A percentile compares a stretch with the other conserved stretches of the same genome.
Evolutionary conservation across 2,329 filamentous ascomycete genomes (phyloP).

Genomic region (Fusarium verrucosum): DNA sequence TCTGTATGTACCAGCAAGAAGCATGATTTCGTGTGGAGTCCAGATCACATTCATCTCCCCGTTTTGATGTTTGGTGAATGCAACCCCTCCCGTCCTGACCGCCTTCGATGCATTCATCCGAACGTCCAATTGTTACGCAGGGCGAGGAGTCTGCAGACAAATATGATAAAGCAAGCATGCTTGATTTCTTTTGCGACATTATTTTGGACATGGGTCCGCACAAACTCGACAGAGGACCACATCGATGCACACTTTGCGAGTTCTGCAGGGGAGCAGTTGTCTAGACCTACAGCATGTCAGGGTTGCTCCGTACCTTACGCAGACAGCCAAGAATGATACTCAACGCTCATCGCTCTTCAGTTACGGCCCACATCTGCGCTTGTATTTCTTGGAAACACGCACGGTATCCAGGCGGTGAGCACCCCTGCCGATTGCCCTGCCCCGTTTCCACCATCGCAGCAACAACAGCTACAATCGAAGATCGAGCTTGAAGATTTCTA

Average conservation of each 20-base stretch:
- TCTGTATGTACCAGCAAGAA: constrained; percentile 1
- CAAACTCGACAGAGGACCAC: constrained; percentile 33
- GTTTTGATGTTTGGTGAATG: constrained; percentile 31
- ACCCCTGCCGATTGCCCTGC: background rate
- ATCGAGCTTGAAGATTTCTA: constrained; percentile 2
- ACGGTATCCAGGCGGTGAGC: constrained; percentile 22
- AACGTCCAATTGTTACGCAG: constrained; percentile 37
- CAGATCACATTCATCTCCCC: constrained; percentile 14
- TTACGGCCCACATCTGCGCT: constrained; percentile 19
- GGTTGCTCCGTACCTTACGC: constrained; percentile 11
- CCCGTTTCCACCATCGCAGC: background rate
- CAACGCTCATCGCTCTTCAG: constrained; percentile 24
- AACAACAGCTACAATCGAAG: constrained; percentile 2
- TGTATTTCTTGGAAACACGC: constrained; percentile 17
- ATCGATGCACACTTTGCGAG: constrained; percentile 28
- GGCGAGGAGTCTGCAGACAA: constrained; percentile 36
- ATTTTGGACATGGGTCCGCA: constrained; percentile 37
- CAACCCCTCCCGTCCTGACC: constrained; percentile 40
- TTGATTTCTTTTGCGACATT: constrained; percentile 41
- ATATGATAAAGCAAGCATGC: constrained; percentile 36
- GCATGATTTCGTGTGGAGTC: constrained; percentile 15
- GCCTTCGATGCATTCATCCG: constrained; percentile 38
- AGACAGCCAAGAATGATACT: constrained; percentile 26
- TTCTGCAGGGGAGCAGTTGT: constrained; percentile 40
- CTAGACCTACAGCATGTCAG: constrained; percentile 26